Percentiles rank a stretch among this genome's conserved stretches.
These are phyloP conservation scores for Entomortierella parvispora DNA, from an alignment of 192 early-diverging fungal species.

Conservation along the genomic window DNA sequence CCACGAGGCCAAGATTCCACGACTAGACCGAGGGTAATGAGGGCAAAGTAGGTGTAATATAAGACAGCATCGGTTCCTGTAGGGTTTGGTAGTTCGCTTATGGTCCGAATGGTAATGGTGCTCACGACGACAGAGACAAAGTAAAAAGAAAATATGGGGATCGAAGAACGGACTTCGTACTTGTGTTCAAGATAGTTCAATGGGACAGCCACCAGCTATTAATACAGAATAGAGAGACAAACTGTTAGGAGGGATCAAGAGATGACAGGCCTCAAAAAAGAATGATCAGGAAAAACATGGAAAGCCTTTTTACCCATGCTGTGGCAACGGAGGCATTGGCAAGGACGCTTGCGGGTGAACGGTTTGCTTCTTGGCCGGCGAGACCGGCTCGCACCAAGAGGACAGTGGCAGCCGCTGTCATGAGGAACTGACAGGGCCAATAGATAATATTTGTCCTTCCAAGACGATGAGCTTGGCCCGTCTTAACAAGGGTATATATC, in stretches of 20 bases:
- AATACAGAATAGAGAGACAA: not conserved
- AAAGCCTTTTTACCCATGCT: constrained; percentile 10
- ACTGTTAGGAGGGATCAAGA: not conserved
- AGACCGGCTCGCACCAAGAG: constrained; percentile 28
- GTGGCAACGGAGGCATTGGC: constrained; percentile 11
- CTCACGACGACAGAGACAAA: constrained; percentile 20
- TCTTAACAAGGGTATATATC: constrained; percentile 12
- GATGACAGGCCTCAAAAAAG: too few species aligned
- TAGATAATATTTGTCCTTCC: constrained; percentile 40
- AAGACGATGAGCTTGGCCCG: constrained; percentile 21
- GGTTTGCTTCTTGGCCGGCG: constrained; percentile 5
- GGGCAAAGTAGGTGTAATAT: constrained; percentile 27
- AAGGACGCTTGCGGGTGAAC: constrained; percentile 36
- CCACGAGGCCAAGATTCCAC: constrained; percentile 46
- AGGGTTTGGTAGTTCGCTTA: constrained; percentile 11
- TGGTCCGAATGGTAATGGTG: constrained; percentile 49
- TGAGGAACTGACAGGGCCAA: constrained; percentile 46
- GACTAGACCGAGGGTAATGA: constrained; percentile 22
- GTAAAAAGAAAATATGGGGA: constrained; percentile 32
- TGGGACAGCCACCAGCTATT: not conserved
- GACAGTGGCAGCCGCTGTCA: constrained; percentile 14
- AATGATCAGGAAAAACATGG: not conserved
- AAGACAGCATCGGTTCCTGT: constrained; percentile 24
- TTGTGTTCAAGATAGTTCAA: constrained; percentile 34
- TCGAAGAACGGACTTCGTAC: constrained; percentile 27